Evolutionary conservation across 805 yeast genomes (phyloP), one percentile per base, ranked within the genome.

Genomic region (Candida ovalis): DNA sequence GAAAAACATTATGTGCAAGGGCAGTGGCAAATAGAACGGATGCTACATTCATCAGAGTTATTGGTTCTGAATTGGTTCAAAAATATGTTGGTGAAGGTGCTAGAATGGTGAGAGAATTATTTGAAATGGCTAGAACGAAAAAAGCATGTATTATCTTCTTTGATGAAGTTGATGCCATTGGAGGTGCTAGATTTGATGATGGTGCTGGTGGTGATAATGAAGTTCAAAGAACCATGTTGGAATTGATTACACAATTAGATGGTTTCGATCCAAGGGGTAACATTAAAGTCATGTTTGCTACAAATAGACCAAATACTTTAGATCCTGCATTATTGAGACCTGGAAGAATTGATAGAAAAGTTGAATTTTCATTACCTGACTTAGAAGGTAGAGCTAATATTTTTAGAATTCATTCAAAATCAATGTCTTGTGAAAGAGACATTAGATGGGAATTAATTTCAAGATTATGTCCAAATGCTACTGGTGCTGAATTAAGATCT

Each of bases 51-150:
- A 94, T 94, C 54, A 84, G 99, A 63, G 99, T 94, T 46, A 94
- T 94, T 73, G 99, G 99, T 9, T 92, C 98, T 1, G 99, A 94
- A 70, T 78, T 94, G 66, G 99, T 94, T 27, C 99, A 94, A 69
- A 94, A 94, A 68, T 94, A 94, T 67, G 98, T 94, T 44, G 99
- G 99, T 66, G 99, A 94, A 73, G 99, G 99, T 73, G 99, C 99
- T 4, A 82, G 99, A 66, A 94, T 94, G 99, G 98, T 94, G 47
- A 82, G 99, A 70, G 99, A 94, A 72, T 78, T 94, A 62, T 94
- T 94, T 62, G 99, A 94, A 68, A 91, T 94, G 98, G 99, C 99
- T 2, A 85, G 99, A 67, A 87, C 98, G 33, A 94, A 94, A 71
- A 91, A 92, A 65, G 98, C 99, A 1, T 92, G 98, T 71, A 94